Evolutionary conservation across 352 stramenopile species (phyloP).

Genomic region (Phytophthora colocasiae): DNA sequence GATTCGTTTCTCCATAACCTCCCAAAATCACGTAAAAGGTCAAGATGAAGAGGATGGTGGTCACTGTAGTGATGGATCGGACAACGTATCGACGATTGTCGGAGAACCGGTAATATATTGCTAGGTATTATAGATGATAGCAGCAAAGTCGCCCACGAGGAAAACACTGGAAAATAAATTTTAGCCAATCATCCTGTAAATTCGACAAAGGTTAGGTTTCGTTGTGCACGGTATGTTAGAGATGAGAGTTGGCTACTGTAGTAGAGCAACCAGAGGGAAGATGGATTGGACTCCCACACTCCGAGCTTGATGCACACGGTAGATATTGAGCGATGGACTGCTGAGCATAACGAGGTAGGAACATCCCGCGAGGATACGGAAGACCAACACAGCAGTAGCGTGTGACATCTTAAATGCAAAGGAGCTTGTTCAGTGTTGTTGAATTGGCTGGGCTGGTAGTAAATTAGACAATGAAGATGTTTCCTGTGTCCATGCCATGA

Average conservation of each 20-base stretch:
- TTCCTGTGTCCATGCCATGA: neutral
- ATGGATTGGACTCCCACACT: conserved; percentile 49
- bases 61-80: conserved; percentile 26
- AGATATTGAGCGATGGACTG: conserved; percentile 54
- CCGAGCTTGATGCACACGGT: conserved; percentile 43
- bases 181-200: conserved; percentile 47
- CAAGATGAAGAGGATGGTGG: conserved; percentile 30
- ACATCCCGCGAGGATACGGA: conserved; percentile 32
- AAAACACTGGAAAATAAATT: conserved; percentile 59
- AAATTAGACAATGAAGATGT: conserved; percentile 15
- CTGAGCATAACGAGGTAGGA: conserved; percentile 41
- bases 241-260: conserved; percentile 55
- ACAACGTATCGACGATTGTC: conserved; percentile 37
- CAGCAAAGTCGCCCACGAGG: conserved; percentile 45
- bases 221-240: neutral
- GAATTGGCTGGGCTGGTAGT: neutral
- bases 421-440: neutral
- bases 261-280: conserved; percentile 52
- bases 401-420: conserved; percentile 28
- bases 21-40: conserved; percentile 49
- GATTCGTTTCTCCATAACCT: conserved; percentile 39
- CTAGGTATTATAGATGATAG: conserved; percentile 54
- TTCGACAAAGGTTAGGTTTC: too few relatives aligned
- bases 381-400: conserved; percentile 17
- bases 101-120: conserved; percentile 59